These are phyloP conservation scores for Neophaeococcomyces mojaviensis DNA, from an alignment of 2,329 filamentous ascomycete genomes.

Conservation along the genomic window DNA sequence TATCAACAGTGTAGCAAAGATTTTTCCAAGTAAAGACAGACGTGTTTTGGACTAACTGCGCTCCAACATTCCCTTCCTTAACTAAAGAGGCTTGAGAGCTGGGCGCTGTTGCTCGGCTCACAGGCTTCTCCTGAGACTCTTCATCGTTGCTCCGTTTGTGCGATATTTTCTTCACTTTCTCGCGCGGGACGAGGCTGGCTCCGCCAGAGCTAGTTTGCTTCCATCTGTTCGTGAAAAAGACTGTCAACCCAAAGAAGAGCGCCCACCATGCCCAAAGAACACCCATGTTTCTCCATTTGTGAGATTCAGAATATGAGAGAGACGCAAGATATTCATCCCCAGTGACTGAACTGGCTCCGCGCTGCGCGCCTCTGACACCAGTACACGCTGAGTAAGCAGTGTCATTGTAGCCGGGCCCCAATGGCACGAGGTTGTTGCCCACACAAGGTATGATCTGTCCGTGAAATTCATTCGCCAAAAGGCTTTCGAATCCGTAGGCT, in stretches of 20 bases:
- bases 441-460: conserved; percentile 30
- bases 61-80: not conserved
- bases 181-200: conserved; percentile 55
- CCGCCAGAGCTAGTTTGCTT: conserved; percentile 46
- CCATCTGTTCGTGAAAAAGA: conserved; percentile 53
- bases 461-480: conserved; percentile 32
- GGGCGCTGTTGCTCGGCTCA: conserved; percentile 22
- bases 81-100: conserved; percentile 9
- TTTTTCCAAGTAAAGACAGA: conserved; percentile 69
- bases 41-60: conserved; percentile 52
- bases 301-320: conserved; percentile 45
- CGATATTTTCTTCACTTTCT: conserved; percentile 40
- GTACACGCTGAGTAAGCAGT: conserved; percentile 38
- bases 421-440: conserved; percentile 29
- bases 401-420: conserved; percentile 27
- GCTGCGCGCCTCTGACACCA: conserved; percentile 49
- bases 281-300: conserved; percentile 55
- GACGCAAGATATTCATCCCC: conserved; percentile 54
- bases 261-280: conserved; percentile 58
- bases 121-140: conserved; percentile 40
- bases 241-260: conserved; percentile 51
- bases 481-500: conserved; percentile 33
- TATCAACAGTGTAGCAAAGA: conserved; percentile 61
- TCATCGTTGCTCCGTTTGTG: conserved; percentile 35
- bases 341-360: conserved; percentile 43